phyloP scores from a whole-genome alignment of 495 filamentous ascomycete species.

The Bombardia bombarda region DNA sequence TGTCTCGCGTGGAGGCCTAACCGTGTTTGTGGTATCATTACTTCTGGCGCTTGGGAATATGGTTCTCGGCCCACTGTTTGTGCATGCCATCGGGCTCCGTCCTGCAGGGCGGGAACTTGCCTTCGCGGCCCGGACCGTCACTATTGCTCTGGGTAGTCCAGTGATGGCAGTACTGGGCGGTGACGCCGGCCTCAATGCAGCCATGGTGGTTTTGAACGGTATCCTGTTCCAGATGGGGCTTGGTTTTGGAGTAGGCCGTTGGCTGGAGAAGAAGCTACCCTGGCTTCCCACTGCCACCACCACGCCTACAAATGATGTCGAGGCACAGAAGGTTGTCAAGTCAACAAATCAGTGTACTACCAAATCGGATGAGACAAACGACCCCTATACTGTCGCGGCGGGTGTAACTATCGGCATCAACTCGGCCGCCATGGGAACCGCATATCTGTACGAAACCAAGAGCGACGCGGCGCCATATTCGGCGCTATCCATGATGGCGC shows the following conservation, averaged over 20 bases:
- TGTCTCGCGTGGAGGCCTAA: conserved; percentile 28
- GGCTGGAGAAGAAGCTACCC: conserved; percentile 22
- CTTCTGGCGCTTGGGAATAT: conserved; percentile 26
- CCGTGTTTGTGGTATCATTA: conserved; percentile 25
- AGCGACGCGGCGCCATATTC: conserved; percentile 41
- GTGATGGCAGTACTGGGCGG: conserved; percentile 30
- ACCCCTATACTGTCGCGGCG: conserved; percentile 28
- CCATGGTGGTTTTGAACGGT: conserved; percentile 37
- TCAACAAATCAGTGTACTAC: neutral
- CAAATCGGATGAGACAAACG: conserved; percentile 4
- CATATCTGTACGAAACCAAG: conserved; percentile 36
- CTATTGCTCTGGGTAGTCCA: conserved; percentile 31
- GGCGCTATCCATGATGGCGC: conserved; percentile 39
- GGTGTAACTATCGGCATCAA: conserved; percentile 42
- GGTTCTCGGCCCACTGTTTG: conserved; percentile 27
- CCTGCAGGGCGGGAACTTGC: conserved; percentile 24
- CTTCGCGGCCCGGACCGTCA: conserved; percentile 39
- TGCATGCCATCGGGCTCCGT: conserved; percentile 22
- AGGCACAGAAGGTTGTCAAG: conserved; percentile 1
- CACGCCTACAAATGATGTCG: conserved; percentile 1
- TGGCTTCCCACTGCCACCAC: neutral
- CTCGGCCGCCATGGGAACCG: conserved; percentile 43
- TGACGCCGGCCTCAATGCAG: conserved; percentile 33
- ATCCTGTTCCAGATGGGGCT: conserved; percentile 37
- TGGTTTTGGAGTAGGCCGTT: conserved; percentile 24